Evolutionary conservation across 2,329 filamentous ascomycete species (phyloP).

Genomic region (Parascedosporium putredinis): DNA sequence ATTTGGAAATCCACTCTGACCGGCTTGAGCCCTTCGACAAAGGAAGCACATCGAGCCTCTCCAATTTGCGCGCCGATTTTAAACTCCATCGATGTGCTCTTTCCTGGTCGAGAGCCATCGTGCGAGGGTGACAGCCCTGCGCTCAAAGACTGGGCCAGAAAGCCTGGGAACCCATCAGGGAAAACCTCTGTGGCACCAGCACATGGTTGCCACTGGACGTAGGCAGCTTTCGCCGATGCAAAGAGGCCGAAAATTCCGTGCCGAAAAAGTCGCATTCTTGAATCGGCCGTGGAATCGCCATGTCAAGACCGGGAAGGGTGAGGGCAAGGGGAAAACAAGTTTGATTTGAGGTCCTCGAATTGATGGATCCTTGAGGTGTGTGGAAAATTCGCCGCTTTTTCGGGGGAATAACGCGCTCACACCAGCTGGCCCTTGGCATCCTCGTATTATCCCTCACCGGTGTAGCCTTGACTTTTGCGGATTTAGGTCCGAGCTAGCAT

Average conservation of each 20-base stretch:
- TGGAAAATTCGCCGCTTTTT: not conserved
- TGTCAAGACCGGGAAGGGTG: not conserved
- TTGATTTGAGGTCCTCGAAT: too few relatives aligned
- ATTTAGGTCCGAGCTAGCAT: too few relatives aligned
- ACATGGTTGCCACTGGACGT: slow-evolving; percentile 2
- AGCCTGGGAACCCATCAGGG: not conserved
- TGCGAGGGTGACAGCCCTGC: too few relatives aligned
- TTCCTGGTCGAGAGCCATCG: not conserved
- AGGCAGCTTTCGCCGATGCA: not conserved
- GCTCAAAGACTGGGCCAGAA: too few relatives aligned
- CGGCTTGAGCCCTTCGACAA: not conserved
- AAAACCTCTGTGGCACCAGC: not conserved
- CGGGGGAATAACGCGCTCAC: not conserved
- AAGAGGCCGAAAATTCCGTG: not conserved
- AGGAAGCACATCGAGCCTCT: not conserved
- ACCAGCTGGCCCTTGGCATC: not conserved
- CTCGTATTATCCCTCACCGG: not conserved
- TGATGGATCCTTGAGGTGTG: not conserved
- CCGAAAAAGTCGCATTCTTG: not conserved
- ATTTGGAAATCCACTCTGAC: not conserved
- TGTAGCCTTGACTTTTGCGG: too few relatives aligned
- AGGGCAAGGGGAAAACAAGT: not conserved
- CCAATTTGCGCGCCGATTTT: not conserved
- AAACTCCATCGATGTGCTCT: not conserved
- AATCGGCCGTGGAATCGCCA: not conserved